A percentile compares a stretch with the other conserved stretches of the same genome.
Evolutionary conservation across 805 yeast genomes (phyloP).

Genomic region (Barnettozyma sucrosica): DNA sequence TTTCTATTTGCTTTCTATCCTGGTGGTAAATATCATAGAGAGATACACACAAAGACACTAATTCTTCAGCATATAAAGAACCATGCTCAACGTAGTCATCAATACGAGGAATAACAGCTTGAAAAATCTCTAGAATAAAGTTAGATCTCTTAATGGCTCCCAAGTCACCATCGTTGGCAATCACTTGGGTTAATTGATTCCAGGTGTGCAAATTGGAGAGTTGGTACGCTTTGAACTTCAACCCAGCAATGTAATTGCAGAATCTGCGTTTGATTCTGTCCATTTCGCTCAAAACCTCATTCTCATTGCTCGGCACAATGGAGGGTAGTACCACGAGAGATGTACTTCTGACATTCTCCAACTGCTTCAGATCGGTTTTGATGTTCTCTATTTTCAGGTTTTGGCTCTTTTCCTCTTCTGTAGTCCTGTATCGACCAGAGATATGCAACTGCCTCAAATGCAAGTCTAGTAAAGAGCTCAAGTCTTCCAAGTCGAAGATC

Average conservation of each 20-base stretch:
- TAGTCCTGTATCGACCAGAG: conserved; percentile 19
- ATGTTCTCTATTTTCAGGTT: conserved; percentile 10
- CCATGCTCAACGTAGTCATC: conserved; percentile 68
- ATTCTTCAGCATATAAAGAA: conserved; percentile 62
- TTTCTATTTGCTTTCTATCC: conserved; percentile 32
- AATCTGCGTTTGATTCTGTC: conserved; percentile 30
- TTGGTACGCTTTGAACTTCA: conserved; percentile 46
- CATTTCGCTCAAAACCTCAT: conserved; percentile 21
- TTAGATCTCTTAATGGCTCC: conserved; percentile 41
- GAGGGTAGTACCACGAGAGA: conserved; percentile 14
- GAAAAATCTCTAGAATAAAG: conserved; percentile 73
- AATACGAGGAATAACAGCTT: conserved; percentile 67
- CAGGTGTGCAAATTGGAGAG: conserved; percentile 69
- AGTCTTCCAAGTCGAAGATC: conserved; percentile 38
- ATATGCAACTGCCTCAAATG: conserved; percentile 19
- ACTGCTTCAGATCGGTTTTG: conserved; percentile 15
- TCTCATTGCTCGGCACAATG: conserved; percentile 22
- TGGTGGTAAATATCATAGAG: conserved; percentile 58
- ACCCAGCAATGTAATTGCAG: conserved; percentile 40
- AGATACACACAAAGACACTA: conserved; percentile 70
- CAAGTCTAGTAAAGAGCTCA: conserved; percentile 32
- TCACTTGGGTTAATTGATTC: conserved; percentile 72
- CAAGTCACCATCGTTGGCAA: conserved; percentile 58
- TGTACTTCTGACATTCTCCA: conserved; percentile 9
- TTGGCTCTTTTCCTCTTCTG: conserved; percentile 17